phyloP scores from a whole-genome alignment of 805 yeast species.

The Lachancea cidri region DNA sequence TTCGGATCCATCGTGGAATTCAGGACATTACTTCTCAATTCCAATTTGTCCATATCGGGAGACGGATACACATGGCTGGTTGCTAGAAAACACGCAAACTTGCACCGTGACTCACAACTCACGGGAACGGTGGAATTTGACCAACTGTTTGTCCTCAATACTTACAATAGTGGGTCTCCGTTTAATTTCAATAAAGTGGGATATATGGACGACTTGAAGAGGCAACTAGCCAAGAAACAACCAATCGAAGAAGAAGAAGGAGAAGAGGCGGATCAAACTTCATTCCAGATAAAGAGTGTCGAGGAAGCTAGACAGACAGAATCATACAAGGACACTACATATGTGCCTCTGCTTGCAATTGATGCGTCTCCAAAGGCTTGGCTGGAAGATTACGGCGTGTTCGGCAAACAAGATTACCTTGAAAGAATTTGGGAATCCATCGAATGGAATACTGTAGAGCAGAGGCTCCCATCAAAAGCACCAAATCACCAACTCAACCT shows the following conservation, averaged over 20 bases:
- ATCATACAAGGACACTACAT: conserved; percentile 22
- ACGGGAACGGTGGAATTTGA: conserved; percentile 32
- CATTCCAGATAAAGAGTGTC: conserved; percentile 20
- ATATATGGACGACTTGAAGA: conserved; percentile 30
- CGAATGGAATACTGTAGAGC: conserved; percentile 65
- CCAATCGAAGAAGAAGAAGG: conserved; percentile 6
- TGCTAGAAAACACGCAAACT: conserved; percentile 38
- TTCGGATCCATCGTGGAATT: conserved; percentile 80
- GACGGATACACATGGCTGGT: conserved; percentile 91
- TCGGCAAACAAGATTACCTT: conserved; percentile 61
- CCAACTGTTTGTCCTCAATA: conserved; percentile 62
- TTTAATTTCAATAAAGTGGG: conserved; percentile 53
- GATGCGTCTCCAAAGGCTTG: conserved; percentile 71
- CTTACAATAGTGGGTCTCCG: conserved; percentile 89
- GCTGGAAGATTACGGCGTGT: conserved; percentile 71
- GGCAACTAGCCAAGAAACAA: conserved; percentile 20
- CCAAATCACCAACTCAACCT: conserved; percentile 7
- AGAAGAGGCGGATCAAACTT: conserved; percentile 4
- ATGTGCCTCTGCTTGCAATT: conserved; percentile 60
- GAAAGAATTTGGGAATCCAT: conserved; percentile 64
- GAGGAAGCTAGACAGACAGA: conserved; percentile 38
- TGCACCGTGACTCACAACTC: conserved; percentile 11
- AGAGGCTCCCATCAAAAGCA: conserved; percentile 32
- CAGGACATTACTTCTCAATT: conserved; percentile 59
- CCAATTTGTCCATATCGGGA: conserved; percentile 72